Evolutionary conservation across 2,329 filamentous ascomycete genomes (phyloP).

Genomic region (Arthroderma sp.): DNA sequence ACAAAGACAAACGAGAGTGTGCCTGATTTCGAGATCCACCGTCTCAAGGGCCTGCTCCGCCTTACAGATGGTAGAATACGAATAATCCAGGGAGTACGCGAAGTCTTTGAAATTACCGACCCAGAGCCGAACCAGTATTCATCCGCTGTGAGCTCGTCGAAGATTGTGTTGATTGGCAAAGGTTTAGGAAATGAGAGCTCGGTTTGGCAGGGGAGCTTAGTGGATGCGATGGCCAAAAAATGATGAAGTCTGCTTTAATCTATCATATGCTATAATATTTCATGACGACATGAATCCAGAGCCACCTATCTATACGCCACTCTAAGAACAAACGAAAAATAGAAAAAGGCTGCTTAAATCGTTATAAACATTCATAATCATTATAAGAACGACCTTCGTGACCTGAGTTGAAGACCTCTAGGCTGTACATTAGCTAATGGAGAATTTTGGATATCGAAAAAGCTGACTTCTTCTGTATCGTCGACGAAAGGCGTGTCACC

Average conservation of each 20-base stretch:
- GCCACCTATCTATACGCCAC: too few relatives aligned
- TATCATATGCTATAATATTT: too few relatives aligned
- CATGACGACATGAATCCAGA: too few relatives aligned
- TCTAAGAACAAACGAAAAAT: too few relatives aligned
- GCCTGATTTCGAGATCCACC: constrained; percentile 62
- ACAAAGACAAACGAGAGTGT: constrained; percentile 6
- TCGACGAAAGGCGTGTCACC: constrained; percentile 4
- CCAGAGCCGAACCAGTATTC: constrained; percentile 14
- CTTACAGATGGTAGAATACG: constrained; percentile 49
- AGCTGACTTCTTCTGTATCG: constrained; percentile 4
- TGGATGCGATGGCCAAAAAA: too few relatives aligned
- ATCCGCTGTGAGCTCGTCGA: constrained; percentile 20
- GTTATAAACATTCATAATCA: too few relatives aligned
- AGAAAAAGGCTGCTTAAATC: too few relatives aligned
- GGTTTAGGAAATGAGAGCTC: constrained; percentile 23
- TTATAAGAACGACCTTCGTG: too few relatives aligned
- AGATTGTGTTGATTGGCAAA: constrained; percentile 36
- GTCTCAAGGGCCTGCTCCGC: constrained; percentile 67
- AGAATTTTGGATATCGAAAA: constrained; percentile 4
- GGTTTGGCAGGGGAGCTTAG: constrained; percentile 24
- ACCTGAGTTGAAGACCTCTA: too few relatives aligned
- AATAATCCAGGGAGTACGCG: constrained; percentile 80
- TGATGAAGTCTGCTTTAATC: too few relatives aligned
- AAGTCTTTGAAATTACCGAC: constrained; percentile 86
- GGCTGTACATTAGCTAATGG: constrained; percentile 4